Percentiles rank a stretch among this genome's conserved stretches.
Evolutionary conservation across 768 basidiomycete species (phyloP).

Genomic region (Leccinellum rugosiceps): DNA sequence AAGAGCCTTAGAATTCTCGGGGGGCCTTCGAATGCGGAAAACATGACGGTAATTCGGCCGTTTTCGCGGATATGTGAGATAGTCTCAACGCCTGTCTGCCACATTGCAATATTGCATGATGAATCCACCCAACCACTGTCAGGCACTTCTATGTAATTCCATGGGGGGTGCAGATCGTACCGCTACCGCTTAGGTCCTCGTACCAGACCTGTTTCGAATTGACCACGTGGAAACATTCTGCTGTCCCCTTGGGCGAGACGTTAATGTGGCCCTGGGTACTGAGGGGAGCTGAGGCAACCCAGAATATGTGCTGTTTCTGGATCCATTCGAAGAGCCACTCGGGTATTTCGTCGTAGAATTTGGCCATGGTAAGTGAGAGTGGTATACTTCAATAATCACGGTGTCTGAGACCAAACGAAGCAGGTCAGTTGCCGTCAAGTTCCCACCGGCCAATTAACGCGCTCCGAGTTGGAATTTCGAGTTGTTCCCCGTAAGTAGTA

Average conservation of each 20-base stretch:
- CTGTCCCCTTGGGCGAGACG: slow-evolving; percentile 63
- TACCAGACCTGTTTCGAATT: slow-evolving; percentile 64
- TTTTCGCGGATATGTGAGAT: slow-evolving; percentile 62
- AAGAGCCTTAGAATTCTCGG: slow-evolving; percentile 59
- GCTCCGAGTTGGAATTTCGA: too few species aligned
- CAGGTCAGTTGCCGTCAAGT: too few species aligned
- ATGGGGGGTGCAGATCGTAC: slow-evolving; percentile 34
- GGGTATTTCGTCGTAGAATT: slow-evolving; percentile 58
- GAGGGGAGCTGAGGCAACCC: slow-evolving; percentile 70
- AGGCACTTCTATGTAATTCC: not conserved
- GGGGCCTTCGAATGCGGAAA: slow-evolving; percentile 58
- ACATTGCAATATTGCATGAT: not conserved
- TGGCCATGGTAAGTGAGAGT: slow-evolving; percentile 41
- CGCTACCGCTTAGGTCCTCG: slow-evolving; percentile 69
- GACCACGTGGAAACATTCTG: slow-evolving; percentile 59
- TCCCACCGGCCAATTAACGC: too few species aligned
- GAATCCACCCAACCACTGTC: not conserved
- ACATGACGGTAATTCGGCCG: slow-evolving; percentile 57
- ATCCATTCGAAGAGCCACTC: slow-evolving; percentile 56
- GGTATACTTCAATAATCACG: not conserved
- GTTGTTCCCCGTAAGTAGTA: too few species aligned
- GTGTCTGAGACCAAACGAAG: too few species aligned
- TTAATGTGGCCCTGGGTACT: slow-evolving; percentile 56
- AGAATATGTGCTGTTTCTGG: slow-evolving; percentile 62
- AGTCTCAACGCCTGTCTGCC: slow-evolving; percentile 48